A percentile compares a stretch with the other conserved stretches of the same genome.
These are phyloP conservation scores for Galeopsis tetrahit DNA, from an alignment of 257 asterid species.

Conservation along the genomic window DNA sequence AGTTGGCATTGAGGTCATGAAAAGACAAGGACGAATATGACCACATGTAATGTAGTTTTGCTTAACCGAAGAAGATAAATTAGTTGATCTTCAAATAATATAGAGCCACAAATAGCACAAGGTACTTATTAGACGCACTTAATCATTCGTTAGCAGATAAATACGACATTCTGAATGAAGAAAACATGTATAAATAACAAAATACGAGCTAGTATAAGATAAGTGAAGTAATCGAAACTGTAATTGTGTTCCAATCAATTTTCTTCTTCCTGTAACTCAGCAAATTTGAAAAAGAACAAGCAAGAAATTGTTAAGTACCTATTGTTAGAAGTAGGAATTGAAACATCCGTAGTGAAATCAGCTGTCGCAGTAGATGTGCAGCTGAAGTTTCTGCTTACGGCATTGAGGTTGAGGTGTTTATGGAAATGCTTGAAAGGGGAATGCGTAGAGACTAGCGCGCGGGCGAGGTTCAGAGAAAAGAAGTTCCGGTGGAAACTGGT, in stretches of 20 bases:
- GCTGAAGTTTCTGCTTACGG: slow-evolving; percentile 42
- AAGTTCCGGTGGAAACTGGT: slow-evolving; percentile 45
- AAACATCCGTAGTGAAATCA: slow-evolving; percentile 40
- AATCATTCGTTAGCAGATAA: not conserved
- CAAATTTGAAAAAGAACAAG: not conserved
- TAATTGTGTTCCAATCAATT: not conserved
- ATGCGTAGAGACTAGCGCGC: slow-evolving; percentile 41
- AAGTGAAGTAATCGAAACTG: not conserved
- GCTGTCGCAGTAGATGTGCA: slow-evolving; percentile 46
- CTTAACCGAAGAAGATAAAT: not conserved
- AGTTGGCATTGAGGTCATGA: not conserved
- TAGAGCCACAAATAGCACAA: slow-evolving; percentile 9
- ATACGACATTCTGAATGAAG: not conserved
- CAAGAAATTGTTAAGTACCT: slow-evolving; percentile 50
- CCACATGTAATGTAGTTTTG: not conserved
- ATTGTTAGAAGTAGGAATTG: slow-evolving; percentile 42
- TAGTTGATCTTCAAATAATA: slow-evolving; percentile 11
- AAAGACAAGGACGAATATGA: slow-evolving; percentile 5
- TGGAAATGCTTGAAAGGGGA: slow-evolving; percentile 36
- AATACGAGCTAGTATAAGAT: not conserved
- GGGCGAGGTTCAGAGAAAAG: slow-evolving; percentile 39
- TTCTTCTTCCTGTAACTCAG: not conserved
- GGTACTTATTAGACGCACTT: not conserved
- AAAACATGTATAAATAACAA: not conserved
- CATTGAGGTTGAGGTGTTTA: slow-evolving; percentile 36